Conservation (phyloP, 345 rosid species). For the Fremontodendron californicum region DNA sequence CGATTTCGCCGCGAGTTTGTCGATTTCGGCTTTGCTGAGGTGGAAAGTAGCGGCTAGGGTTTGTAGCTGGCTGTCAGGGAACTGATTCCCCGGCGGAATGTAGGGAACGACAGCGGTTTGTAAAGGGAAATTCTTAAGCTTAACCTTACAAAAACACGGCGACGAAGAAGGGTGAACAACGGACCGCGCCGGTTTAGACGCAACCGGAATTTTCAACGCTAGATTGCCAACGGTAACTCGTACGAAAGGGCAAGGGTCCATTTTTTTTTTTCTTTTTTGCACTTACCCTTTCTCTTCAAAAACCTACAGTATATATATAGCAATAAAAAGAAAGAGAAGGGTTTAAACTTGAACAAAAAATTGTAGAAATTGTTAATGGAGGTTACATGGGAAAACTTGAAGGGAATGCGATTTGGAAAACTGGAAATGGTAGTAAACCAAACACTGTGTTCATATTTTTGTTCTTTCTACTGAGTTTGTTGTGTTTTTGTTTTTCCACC, state of each 20-base stretch:
- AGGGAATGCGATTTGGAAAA: background rate
- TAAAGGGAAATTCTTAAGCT: slow-evolving; percentile 56
- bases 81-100: slow-evolving; percentile 43
- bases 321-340: background rate
- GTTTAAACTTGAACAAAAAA: background rate
- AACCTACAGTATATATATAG: background rate
- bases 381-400: background rate
- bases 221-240: slow-evolving; percentile 69
- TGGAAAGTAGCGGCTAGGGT: slow-evolving; percentile 70
- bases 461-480: too few relatives aligned
- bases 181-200: slow-evolving; percentile 63
- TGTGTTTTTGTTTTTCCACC: background rate
- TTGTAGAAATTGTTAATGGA: background rate
- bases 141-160: slow-evolving; percentile 78
- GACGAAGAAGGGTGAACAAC: slow-evolving; percentile 82
- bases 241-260: slow-evolving; percentile 96
- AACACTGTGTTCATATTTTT: background rate
- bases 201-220: slow-evolving; percentile 64
- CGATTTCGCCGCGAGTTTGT: slow-evolving; percentile 53
- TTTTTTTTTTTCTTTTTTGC: background rate
- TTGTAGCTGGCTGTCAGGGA: slow-evolving; percentile 37
- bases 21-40: slow-evolving; percentile 58
- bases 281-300: background rate
- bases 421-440: background rate
- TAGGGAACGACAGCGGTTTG: slow-evolving; percentile 67